Evolutionary conservation across 441 rosid genomes (phyloP).

Genomic region (Pelargonium citronellum): DNA sequence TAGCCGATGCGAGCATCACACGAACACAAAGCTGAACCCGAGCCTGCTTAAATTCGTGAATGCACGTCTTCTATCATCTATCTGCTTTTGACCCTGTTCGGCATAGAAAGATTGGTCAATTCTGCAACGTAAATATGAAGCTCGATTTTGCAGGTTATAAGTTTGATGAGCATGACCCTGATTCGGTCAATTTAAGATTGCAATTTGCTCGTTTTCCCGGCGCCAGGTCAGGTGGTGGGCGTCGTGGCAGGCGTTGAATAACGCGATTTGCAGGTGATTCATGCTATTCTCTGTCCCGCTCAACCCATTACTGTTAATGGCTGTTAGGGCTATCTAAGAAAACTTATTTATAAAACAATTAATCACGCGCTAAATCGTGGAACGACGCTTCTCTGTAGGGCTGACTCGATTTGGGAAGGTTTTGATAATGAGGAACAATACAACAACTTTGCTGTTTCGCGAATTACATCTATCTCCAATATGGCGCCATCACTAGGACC

Average conservation of each 20-base stretch:
- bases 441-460: conserved; percentile 27
- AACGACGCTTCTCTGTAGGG: conserved; percentile 46
- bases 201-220: conserved; percentile 79
- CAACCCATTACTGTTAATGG: conserved; percentile 31
- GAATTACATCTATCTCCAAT: not conserved
- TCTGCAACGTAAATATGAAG: not conserved
- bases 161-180: conserved; percentile 61
- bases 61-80: not conserved
- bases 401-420: conserved; percentile 28
- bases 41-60: not conserved
- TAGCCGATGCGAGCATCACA: too few relatives aligned
- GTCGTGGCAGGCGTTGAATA: conserved; percentile 53
- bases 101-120: not conserved
- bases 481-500: not conserved
- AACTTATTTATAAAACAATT: conserved; percentile 26
- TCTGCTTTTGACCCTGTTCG: not conserved
- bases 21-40: too few relatives aligned
- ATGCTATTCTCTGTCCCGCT: conserved; percentile 23
- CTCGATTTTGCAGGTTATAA: conserved; percentile 53
- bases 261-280: conserved; percentile 38
- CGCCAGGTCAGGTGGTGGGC: conserved; percentile 64
- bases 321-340: conserved; percentile 27
- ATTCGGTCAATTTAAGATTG: conserved; percentile 49
- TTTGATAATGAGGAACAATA: conserved; percentile 30
- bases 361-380: conserved; percentile 33